A percentile compares a stretch with the other conserved stretches of the same genome.
phyloP scores from a whole-genome alignment of 108 stramenopile species.

The Skeletonema menzelii region DNA sequence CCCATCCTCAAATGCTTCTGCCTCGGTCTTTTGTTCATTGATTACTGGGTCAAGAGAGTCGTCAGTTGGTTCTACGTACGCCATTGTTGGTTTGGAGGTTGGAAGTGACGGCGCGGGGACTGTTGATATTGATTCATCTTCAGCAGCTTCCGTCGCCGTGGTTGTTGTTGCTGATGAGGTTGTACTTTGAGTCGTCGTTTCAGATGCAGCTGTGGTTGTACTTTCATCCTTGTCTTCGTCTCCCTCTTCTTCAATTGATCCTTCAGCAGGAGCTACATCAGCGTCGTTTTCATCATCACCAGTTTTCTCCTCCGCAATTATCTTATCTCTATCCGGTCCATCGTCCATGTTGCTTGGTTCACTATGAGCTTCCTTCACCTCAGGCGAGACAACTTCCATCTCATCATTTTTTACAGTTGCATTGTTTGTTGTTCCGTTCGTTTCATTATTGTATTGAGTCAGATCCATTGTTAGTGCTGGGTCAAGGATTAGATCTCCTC shows the following conservation, averaged over 20 bases:
- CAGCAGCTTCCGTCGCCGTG: neutral
- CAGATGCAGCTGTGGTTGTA: neutral
- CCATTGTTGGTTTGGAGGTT: slow-evolving; percentile 20
- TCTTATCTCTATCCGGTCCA: neutral
- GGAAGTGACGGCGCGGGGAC: slow-evolving; percentile 3
- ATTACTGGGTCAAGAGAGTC: slow-evolving; percentile 35
- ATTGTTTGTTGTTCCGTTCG: slow-evolving; percentile 10
- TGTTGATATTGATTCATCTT: neutral
- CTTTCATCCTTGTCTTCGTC: neutral
- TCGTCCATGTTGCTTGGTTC: neutral
- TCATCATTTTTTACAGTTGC: neutral
- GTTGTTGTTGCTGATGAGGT: neutral
- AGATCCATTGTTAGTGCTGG: slow-evolving; percentile 43
- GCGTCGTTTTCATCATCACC: slow-evolving; percentile 4
- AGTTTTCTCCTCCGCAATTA: neutral
- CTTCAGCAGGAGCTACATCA: neutral
- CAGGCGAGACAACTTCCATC: neutral
- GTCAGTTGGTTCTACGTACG: slow-evolving; percentile 29
- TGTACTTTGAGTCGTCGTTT: neutral
- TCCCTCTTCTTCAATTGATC: neutral
- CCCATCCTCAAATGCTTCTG: slow-evolving; percentile 31
- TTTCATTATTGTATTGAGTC: slow-evolving; percentile 12
- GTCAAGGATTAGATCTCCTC: slow-evolving; percentile 22
- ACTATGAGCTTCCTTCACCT: slow-evolving; percentile 1
- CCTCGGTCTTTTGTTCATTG: slow-evolving; percentile 26